Conservation (phyloP, 2,329 filamentous ascomycete species). For the Akanthomyces muscarius region DNA sequence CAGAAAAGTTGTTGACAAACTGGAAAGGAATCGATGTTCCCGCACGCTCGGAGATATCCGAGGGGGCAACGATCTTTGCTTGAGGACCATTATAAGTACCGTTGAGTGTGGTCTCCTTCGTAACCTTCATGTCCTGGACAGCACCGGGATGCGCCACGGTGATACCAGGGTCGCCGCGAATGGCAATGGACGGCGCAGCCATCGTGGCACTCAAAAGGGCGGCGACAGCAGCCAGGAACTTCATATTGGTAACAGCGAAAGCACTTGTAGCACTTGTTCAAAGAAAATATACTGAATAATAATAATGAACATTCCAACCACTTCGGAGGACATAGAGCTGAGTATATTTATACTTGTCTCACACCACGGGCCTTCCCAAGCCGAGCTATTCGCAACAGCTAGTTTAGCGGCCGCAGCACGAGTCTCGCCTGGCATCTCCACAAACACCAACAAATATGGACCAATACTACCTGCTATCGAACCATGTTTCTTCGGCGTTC, state of each 20-base stretch:
- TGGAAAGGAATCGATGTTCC: slow-evolving; percentile 25
- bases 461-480: not conserved
- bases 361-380: not conserved
- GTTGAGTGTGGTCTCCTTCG: slow-evolving; percentile 37
- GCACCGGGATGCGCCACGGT: slow-evolving; percentile 31
- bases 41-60: slow-evolving; percentile 11
- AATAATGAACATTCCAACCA: not conserved
- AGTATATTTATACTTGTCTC: not conserved
- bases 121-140: slow-evolving; percentile 32
- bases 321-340: not conserved
- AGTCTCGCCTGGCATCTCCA: not conserved
- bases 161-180: slow-evolving; percentile 23
- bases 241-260: slow-evolving; percentile 4
- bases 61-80: slow-evolving; percentile 7
- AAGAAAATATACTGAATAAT: not conserved
- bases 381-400: not conserved
- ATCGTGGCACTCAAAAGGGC: slow-evolving; percentile 21
- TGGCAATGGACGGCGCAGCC: slow-evolving; percentile 14
- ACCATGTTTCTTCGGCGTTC: not conserved
- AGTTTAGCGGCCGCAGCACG: not conserved
- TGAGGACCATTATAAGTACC: slow-evolving; percentile 28
- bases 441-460: not conserved
- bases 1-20: slow-evolving; percentile 42
- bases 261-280: not conserved
- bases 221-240: slow-evolving; percentile 17